phyloP scores from a whole-genome alignment of 345 rosid genomes.

The Eucalyptus victrix region DNA sequence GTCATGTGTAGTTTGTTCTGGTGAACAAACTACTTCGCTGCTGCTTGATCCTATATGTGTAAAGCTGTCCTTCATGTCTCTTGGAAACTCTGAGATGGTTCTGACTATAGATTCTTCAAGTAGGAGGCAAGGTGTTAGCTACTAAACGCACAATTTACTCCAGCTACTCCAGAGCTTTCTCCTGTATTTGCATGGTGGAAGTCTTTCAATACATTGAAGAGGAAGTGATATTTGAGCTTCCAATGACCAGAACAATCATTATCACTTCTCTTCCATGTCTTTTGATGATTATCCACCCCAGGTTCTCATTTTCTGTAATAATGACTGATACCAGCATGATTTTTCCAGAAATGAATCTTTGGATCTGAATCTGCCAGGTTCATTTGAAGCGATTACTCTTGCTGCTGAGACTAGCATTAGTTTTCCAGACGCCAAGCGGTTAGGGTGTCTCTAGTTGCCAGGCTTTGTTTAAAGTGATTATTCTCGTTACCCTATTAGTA shows the following conservation, averaged over 20 bases:
- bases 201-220: not conserved
- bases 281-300: not conserved
- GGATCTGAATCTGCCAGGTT: not conserved
- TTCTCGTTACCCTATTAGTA: not conserved
- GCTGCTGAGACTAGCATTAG: not conserved
- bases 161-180: not conserved
- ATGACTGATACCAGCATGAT: not conserved
- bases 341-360: not conserved
- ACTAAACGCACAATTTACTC: not conserved
- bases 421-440: not conserved
- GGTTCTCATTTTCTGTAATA: not conserved
- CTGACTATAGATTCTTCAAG: not conserved
- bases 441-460: not conserved
- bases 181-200: not conserved
- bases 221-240: not conserved
- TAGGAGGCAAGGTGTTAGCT: not conserved
- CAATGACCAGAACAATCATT: not conserved
- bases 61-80: not conserved
- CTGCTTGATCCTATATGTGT: not conserved
- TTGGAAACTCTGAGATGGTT: not conserved
- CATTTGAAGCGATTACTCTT: not conserved
- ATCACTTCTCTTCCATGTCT: not conserved
- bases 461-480: not conserved
- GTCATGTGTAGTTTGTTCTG: not conserved
- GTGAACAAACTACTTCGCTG: not conserved